These are phyloP conservation scores for Begonia peltatifolia DNA, from an alignment of 306 rosid species.

Conservation along the genomic window DNA sequence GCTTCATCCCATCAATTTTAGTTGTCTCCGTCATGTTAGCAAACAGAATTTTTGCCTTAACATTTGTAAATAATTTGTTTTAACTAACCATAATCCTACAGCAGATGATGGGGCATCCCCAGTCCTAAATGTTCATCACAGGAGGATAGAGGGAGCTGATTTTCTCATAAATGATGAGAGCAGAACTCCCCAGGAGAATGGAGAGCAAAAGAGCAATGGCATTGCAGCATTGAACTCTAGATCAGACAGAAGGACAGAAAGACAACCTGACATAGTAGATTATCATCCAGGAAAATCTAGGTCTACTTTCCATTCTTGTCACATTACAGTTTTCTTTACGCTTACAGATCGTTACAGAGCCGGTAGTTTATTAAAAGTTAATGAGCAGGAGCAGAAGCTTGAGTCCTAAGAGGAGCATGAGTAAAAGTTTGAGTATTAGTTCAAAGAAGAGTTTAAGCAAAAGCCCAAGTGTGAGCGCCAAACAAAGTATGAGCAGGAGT, in stretches of 20 bases:
- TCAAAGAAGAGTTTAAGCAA: constrained; percentile 52
- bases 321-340: constrained; percentile 59
- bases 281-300: constrained; percentile 83
- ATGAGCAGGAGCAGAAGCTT: constrained; percentile 93
- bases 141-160: constrained; percentile 29
- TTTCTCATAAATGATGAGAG: constrained; percentile 24
- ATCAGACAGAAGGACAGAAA: constrained; percentile 49
- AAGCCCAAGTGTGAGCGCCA: constrained; percentile 41
- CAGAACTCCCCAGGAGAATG: too few species aligned
- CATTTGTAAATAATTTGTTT: too few species aligned
- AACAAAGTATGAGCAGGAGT: constrained; percentile 37
- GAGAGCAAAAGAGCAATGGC: constrained; percentile 55
- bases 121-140: constrained; percentile 13
- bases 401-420: constrained; percentile 73
- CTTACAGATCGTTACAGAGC: constrained; percentile 41
- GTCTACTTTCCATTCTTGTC: constrained; percentile 58
- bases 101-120: constrained; percentile 19
- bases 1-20: too few species aligned
- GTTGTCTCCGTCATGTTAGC: too few species aligned
- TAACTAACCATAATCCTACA: constrained; percentile 4
- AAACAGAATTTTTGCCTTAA: too few species aligned
- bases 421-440: constrained; percentile 92
- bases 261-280: constrained; percentile 72
- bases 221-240: constrained; percentile 26
- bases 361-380: constrained; percentile 57